A percentile compares a stretch with the other conserved stretches of the same genome.
These are phyloP conservation scores for Didymella glomerata DNA, from an alignment of 2,329 filamentous ascomycete species.

Conservation along the genomic window DNA sequence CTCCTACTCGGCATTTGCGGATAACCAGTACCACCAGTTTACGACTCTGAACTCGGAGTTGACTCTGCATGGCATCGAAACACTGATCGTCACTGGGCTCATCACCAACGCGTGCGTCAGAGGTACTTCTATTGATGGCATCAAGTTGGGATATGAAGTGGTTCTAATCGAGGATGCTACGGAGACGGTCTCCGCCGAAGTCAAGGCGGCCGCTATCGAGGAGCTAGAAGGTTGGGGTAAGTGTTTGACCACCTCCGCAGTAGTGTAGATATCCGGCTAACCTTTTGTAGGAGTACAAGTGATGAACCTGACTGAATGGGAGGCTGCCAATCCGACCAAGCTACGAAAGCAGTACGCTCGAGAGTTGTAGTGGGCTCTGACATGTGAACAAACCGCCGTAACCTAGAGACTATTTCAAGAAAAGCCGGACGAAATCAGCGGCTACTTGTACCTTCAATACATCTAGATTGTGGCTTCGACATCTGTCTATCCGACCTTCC, in stretches of 20 bases:
- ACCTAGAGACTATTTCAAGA: neutral
- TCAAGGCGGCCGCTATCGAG: constrained; percentile 27
- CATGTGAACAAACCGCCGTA: neutral
- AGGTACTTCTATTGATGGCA: constrained; percentile 35
- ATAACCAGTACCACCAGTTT: constrained; percentile 38
- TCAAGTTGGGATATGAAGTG: constrained; percentile 35
- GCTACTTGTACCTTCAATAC: constrained; percentile 1
- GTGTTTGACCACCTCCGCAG: neutral
- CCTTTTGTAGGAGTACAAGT: constrained; percentile 28
- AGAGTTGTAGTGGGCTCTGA: constrained; percentile 11
- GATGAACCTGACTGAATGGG: constrained; percentile 32
- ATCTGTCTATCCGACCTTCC: constrained; percentile 31
- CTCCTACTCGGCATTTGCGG: constrained; percentile 36
- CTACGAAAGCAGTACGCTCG: constrained; percentile 13
- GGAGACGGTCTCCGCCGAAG: constrained; percentile 27
- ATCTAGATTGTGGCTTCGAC: constrained; percentile 18
- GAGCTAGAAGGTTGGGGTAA: constrained; percentile 33
- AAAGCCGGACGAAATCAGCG: neutral
- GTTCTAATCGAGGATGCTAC: constrained; percentile 37
- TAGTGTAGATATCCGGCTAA: neutral
- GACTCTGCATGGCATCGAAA: constrained; percentile 29
- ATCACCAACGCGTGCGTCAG: constrained; percentile 35
- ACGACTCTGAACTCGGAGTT: constrained; percentile 32
- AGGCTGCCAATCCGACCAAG: constrained; percentile 23
- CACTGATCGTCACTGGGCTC: constrained; percentile 30